Evolutionary conservation across 768 basidiomycete genomes (phyloP).

Genomic region (Xerocomus brunneocitrinus): DNA sequence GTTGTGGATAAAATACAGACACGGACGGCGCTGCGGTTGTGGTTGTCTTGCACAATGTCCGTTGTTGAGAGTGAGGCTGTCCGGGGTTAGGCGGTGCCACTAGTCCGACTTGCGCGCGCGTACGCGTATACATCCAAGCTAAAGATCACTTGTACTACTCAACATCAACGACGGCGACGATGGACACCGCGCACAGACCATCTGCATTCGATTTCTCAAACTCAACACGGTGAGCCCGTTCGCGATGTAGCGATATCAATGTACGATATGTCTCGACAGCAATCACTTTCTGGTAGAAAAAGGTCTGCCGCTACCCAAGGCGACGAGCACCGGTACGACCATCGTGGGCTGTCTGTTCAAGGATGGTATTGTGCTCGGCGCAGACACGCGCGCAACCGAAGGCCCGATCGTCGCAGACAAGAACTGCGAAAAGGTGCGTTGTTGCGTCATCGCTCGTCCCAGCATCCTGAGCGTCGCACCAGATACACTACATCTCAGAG

Average conservation of each 20-base stretch:
- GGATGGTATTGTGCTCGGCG: slow-evolving; percentile 91
- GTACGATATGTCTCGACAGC: slow-evolving; percentile 32
- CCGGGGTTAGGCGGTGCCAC: slow-evolving; percentile 21
- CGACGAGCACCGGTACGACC: slow-evolving; percentile 92
- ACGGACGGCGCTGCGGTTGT: slow-evolving; percentile 1
- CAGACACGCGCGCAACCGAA: slow-evolving; percentile 93
- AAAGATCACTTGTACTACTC: neutral
- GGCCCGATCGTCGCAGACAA: slow-evolving; percentile 96
- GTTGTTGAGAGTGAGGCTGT: neutral
- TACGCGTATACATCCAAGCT: slow-evolving; percentile 28
- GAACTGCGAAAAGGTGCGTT: slow-evolving; percentile 95
- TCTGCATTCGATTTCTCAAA: slow-evolving; percentile 81
- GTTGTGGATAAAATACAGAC: neutral
- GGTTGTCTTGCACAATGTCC: neutral
- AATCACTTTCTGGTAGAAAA: slow-evolving; percentile 69
- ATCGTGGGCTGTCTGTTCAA: slow-evolving; percentile 95
- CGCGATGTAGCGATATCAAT: neutral
- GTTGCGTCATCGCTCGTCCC: neutral
- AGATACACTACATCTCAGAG: slow-evolving; percentile 98
- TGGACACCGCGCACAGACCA: slow-evolving; percentile 44
- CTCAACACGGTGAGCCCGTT: slow-evolving; percentile 49
- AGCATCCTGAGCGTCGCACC: neutral
- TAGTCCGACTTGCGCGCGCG: slow-evolving; percentile 11
- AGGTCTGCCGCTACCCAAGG: slow-evolving; percentile 73
- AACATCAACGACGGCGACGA: slow-evolving; percentile 19